Percentiles rank a stretch among this genome's conserved stretches.
phyloP scores from a whole-genome alignment of 306 rosid genomes.

The Corylus avellana region DNA sequence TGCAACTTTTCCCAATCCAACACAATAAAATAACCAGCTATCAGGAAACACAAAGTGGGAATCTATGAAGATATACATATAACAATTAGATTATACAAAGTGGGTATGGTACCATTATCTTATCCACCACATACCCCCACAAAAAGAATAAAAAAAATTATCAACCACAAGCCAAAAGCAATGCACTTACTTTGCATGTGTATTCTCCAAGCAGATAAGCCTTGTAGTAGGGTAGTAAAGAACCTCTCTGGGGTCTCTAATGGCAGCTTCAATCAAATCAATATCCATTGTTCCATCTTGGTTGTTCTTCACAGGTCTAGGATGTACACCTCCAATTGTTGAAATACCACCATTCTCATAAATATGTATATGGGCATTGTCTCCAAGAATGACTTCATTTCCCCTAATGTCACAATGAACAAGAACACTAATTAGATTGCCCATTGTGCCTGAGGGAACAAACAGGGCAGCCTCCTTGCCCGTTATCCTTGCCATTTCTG shows the following conservation, averaged over 20 bases:
- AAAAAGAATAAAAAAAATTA: constrained; percentile 2
- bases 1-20: not conserved
- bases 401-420: constrained; percentile 87
- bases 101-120: not conserved
- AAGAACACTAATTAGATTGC: constrained; percentile 86
- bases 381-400: constrained; percentile 87
- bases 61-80: not conserved
- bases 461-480: constrained; percentile 92
- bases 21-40: not conserved
- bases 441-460: constrained; percentile 97
- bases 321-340: constrained; percentile 91
- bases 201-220: constrained; percentile 93
- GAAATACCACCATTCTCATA: constrained; percentile 92
- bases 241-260: constrained; percentile 67
- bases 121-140: no score
- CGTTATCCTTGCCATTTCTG: constrained; percentile 67
- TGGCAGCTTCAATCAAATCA: constrained; percentile 70
- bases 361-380: constrained; percentile 72
- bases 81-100: constrained; percentile 1
- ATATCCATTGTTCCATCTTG: constrained; percentile 88
- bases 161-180: not conserved
- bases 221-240: constrained; percentile 71
- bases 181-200: constrained; percentile 80
- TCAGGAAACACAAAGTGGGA: not conserved
- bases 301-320: constrained; percentile 65